A percentile compares a stretch with the other conserved stretches of the same genome.
Conservation (phyloP, 2,329 filamentous ascomycete species). For the Tolypocladium ophioglossoides region DNA sequence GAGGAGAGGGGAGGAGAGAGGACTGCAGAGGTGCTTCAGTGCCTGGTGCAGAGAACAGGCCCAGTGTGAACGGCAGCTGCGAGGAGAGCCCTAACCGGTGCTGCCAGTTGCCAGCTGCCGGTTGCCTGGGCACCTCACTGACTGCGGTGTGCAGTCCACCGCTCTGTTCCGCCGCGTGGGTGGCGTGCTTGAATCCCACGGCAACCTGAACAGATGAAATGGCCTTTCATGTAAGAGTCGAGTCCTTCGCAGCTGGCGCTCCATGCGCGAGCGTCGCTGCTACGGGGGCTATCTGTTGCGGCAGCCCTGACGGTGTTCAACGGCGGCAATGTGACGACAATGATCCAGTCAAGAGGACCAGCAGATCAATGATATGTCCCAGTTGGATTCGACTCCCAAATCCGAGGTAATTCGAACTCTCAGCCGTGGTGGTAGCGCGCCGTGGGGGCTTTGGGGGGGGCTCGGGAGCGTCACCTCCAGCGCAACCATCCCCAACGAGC, state of each 20-base stretch:
- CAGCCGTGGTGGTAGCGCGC: background rate
- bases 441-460: too few relatives aligned
- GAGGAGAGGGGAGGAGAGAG: background rate
- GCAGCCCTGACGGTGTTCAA: background rate
- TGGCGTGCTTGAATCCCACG: background rate
- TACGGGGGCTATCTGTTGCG: background rate
- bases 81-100: background rate
- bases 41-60: background rate
- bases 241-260: background rate
- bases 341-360: background rate
- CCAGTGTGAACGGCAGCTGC: constrained; percentile 3
- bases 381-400: background rate
- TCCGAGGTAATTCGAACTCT: background rate
- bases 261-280: background rate
- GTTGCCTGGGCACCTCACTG: background rate
- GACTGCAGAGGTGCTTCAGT: background rate
- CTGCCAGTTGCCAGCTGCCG: background rate
- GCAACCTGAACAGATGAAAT: background rate
- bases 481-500: too few relatives aligned
- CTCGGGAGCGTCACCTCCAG: background rate
- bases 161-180: background rate
- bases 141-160: background rate
- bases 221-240: background rate
- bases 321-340: background rate
- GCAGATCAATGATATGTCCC: background rate